Evolutionary conservation across 2,329 filamentous ascomycete genomes (phyloP).

Genomic region (Diaporthe sp.): DNA sequence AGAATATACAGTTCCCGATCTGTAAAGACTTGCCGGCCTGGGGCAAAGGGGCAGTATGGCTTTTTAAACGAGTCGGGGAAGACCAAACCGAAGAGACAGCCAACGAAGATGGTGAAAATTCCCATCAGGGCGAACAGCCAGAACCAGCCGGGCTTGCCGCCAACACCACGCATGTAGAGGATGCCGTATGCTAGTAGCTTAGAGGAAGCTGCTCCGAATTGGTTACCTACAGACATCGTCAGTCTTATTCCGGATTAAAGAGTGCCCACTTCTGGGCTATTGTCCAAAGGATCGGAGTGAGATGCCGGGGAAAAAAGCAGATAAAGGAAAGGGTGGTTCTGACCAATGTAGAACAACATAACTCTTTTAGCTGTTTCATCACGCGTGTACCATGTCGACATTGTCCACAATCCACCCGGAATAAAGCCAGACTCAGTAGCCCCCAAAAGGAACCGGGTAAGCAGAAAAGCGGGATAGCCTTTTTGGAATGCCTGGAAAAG

Average conservation of each 20-base stretch:
- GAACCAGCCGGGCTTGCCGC: slow-evolving; percentile 50
- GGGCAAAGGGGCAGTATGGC: slow-evolving; percentile 12
- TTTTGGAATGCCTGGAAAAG: slow-evolving; percentile 57
- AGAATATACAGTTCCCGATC: slow-evolving; percentile 52
- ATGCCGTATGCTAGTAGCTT: slow-evolving; percentile 60
- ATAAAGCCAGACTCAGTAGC: slow-evolving; percentile 59
- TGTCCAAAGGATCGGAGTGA: too few relatives aligned
- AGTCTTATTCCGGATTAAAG: not conserved
- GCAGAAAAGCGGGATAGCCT: slow-evolving; percentile 52
- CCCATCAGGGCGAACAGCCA: slow-evolving; percentile 50
- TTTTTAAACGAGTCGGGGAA: slow-evolving; percentile 47
- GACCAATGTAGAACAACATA: slow-evolving; percentile 58
- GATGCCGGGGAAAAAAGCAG: too few relatives aligned
- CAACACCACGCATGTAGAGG: slow-evolving; percentile 51
- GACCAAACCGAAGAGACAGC: slow-evolving; percentile 48
- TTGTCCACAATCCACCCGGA: slow-evolving; percentile 61
- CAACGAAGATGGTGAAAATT: slow-evolving; percentile 52
- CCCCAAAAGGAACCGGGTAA: slow-evolving; percentile 55
- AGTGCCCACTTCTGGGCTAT: too few relatives aligned
- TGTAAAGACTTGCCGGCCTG: slow-evolving; percentile 32
- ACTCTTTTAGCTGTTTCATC: slow-evolving; percentile 61
- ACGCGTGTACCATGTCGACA: slow-evolving; percentile 62
- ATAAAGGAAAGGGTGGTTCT: not conserved
- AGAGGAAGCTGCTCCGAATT: slow-evolving; percentile 55
- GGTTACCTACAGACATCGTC: slow-evolving; percentile 48